Evolutionary conservation across 2,329 filamentous ascomycete genomes (phyloP).

Genomic region (Karstenula rhodostoma): DNA sequence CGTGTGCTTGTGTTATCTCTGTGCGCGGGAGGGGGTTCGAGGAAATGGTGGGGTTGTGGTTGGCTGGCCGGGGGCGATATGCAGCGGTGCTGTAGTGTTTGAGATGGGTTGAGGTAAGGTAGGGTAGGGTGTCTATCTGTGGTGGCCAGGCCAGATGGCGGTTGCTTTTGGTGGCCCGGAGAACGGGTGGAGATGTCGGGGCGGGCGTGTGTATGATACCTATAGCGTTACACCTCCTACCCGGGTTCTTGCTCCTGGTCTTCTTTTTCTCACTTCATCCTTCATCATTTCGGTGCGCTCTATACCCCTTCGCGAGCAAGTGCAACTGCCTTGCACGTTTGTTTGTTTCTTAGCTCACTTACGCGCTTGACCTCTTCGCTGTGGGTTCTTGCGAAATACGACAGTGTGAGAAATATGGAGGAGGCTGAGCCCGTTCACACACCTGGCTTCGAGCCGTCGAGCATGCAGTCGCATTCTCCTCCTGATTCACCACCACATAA

Average conservation of each 20-base stretch:
- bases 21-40: background rate
- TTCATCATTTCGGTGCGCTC: background rate
- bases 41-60: background rate
- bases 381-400: background rate
- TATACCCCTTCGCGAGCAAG: conserved; percentile 3
- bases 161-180: conserved; percentile 8
- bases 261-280: background rate
- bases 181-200: conserved; percentile 8
- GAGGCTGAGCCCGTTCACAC: conserved; percentile 39
- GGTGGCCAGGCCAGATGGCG: background rate
- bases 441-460: conserved; percentile 43
- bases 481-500: conserved; percentile 30
- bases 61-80: background rate
- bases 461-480: conserved; percentile 42
- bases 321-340: background rate
- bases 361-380: background rate
- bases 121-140: background rate
- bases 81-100: background rate
- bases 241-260: background rate
- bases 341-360: background rate
- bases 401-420: conserved; percentile 26
- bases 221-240: background rate
- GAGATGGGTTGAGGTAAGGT: background rate
- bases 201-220: background rate
- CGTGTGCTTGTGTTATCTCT: conserved; percentile 2